These are phyloP conservation scores for Diutina catenulata DNA, from an alignment of 1,139 yeast genomes.

Conservation along the genomic window DNA sequence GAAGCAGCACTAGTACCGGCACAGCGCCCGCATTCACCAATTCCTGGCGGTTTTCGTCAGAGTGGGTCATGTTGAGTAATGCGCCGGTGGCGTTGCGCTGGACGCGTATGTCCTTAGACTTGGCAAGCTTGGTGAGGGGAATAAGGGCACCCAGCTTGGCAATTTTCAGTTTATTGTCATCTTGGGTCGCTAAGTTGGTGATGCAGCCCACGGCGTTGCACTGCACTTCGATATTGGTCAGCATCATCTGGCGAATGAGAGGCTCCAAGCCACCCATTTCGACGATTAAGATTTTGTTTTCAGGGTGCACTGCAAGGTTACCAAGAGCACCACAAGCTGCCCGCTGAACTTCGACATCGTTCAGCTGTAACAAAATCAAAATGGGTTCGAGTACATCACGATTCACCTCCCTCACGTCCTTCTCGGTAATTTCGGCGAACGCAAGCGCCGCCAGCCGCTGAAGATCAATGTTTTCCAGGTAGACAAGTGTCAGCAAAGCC, in stretches of 20 bases:
- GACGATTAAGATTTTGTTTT: conserved; percentile 82
- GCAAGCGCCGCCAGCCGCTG: conserved; percentile 98
- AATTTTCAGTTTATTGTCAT: conserved; percentile 88
- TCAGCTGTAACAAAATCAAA: conserved; percentile 69
- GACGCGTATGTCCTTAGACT: conserved; percentile 87
- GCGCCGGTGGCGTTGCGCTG: conserved; percentile 99
- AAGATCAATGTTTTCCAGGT: conserved; percentile 86
- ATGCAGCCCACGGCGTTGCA: conserved; percentile 99
- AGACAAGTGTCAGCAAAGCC: conserved; percentile 85
- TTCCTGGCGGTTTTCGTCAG: conserved; percentile 93
- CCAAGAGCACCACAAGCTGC: conserved; percentile 99
- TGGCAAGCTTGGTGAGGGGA: conserved; percentile 88
- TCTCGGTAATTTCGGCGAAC: conserved; percentile 96
- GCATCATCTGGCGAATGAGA: conserved; percentile 92
- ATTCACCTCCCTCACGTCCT: conserved; percentile 82
- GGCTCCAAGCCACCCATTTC: conserved; percentile 98
- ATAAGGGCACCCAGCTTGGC: conserved; percentile 95
- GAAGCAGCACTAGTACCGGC: conserved; percentile 84
- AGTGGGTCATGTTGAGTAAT: conserved; percentile 92
- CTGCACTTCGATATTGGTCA: conserved; percentile 93
- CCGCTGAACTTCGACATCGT: conserved; percentile 90
- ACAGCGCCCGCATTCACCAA: conserved; percentile 97
- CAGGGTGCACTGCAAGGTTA: conserved; percentile 91
- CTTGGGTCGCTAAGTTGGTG: conserved; percentile 97
- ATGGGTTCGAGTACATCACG: conserved; percentile 92